A percentile compares a stretch with the other conserved stretches of the same genome.
These are phyloP conservation scores for Multifurca ochricompacta DNA, from an alignment of 768 basidiomycete genomes.

Conservation along the genomic window DNA sequence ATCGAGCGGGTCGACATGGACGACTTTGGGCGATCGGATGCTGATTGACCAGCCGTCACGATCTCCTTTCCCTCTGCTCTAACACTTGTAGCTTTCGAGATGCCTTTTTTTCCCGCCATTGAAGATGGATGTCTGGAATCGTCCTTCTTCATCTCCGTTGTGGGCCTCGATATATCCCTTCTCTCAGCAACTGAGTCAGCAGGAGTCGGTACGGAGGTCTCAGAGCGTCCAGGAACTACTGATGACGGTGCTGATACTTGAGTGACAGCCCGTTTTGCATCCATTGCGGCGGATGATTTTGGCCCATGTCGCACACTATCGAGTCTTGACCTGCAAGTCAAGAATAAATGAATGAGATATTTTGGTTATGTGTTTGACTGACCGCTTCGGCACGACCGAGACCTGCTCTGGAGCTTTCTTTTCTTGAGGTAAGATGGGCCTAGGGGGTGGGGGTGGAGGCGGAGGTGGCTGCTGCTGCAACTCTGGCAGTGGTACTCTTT, in stretches of 20 bases:
- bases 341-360: neutral
- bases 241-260: neutral
- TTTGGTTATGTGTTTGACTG: neutral
- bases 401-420: neutral
- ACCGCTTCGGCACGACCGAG: neutral
- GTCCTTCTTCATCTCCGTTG: neutral
- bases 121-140: neutral
- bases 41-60: neutral
- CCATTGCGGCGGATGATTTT: constrained; percentile 1
- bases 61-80: neutral
- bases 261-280: constrained; percentile 8
- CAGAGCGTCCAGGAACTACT: neutral
- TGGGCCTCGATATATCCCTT: neutral
- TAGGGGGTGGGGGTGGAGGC: neutral
- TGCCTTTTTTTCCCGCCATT: neutral
- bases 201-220: neutral
- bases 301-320: constrained; percentile 15
- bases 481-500: constrained; percentile 12
- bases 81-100: neutral
- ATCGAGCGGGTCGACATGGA: constrained; percentile 5
- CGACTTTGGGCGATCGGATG: neutral
- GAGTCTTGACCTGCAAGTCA: constrained; percentile 1
- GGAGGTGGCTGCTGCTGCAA: neutral
- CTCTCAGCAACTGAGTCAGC: neutral
- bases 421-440: neutral